phyloP scores from a whole-genome alignment of 495 filamentous ascomycete genomes.

The Aspergillus egyptiacus region DNA sequence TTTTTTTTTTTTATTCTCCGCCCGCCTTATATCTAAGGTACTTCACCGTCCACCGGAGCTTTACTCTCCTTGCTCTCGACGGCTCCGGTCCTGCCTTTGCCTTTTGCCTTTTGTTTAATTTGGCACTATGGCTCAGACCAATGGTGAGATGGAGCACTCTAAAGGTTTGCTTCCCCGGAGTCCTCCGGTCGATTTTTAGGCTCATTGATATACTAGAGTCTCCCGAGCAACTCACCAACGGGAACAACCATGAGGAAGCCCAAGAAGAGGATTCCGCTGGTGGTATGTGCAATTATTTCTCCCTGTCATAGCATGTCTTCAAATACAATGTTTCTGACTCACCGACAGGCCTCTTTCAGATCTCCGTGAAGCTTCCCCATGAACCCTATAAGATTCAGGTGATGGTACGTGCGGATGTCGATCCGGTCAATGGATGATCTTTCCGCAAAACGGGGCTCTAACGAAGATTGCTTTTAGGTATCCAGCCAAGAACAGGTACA shows the following conservation, averaged over 20 bases:
- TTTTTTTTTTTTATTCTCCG: slow-evolving; percentile 20
- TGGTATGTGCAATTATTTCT: slow-evolving; percentile 25
- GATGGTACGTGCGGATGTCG: slow-evolving; percentile 52
- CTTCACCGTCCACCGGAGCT: slow-evolving; percentile 12
- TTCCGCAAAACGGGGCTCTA: slow-evolving; percentile 5
- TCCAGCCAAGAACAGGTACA: slow-evolving; percentile 93
- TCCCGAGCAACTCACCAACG: slow-evolving; percentile 34
- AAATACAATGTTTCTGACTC: neutral
- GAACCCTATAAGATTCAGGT: slow-evolving; percentile 73
- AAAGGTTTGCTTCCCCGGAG: slow-evolving; percentile 30
- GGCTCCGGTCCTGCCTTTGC: slow-evolving; percentile 14
- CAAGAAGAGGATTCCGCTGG: slow-evolving; percentile 38
- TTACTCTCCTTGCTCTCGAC: slow-evolving; percentile 17
- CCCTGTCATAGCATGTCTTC: neutral
- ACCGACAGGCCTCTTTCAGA: slow-evolving; percentile 60
- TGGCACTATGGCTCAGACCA: slow-evolving; percentile 37
- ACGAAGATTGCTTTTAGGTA: slow-evolving; percentile 49
- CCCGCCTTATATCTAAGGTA: slow-evolving; percentile 15
- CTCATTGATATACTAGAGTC: slow-evolving; percentile 30
- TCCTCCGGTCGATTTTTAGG: slow-evolving; percentile 2
- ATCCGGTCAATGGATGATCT: neutral
- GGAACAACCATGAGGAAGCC: slow-evolving; percentile 27
- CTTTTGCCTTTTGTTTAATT: slow-evolving; percentile 15
- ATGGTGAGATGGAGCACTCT: slow-evolving; percentile 40
- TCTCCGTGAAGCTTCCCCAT: slow-evolving; percentile 80